Evolutionary conservation across 192 early-diverging fungal genomes (phyloP).

Genomic region (Phlyctochytrium arcticum): DNA sequence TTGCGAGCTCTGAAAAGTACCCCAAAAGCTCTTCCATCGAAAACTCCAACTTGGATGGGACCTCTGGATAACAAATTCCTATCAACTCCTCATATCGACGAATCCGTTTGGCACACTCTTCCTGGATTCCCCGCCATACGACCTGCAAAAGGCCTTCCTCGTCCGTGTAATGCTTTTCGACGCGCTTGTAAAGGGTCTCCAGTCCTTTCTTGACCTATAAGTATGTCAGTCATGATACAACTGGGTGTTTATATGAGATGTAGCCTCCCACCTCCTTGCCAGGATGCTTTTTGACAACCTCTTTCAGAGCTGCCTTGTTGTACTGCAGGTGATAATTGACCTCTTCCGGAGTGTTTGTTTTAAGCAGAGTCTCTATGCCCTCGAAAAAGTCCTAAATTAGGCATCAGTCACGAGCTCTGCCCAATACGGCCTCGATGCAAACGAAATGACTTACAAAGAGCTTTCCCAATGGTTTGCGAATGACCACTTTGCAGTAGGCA

Average conservation of each 20-base stretch:
- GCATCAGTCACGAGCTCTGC: background rate
- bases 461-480: constrained; percentile 81
- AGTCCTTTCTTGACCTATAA: constrained; percentile 70
- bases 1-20: constrained; percentile 68
- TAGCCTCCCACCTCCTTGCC: constrained; percentile 61
- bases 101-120: constrained; percentile 76
- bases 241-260: background rate
- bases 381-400: constrained; percentile 87
- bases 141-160: constrained; percentile 76
- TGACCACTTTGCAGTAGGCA: constrained; percentile 83
- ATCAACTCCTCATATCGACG: constrained; percentile 81
- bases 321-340: constrained; percentile 76
- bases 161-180: constrained; percentile 92
- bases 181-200: constrained; percentile 79
- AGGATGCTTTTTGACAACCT: constrained; percentile 80
- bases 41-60: constrained; percentile 78
- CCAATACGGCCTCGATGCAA: no score
- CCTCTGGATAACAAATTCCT: constrained; percentile 79
- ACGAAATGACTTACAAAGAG: constrained; percentile 75
- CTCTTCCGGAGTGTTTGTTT: constrained; percentile 72
- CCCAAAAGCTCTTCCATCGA: constrained; percentile 72
- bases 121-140: constrained; percentile 87
- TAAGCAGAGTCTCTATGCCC: constrained; percentile 82
- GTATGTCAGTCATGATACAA: background rate
- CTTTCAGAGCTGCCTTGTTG: constrained; percentile 78